phyloP scores from a whole-genome alignment of 352 stramenopile species.

The Globisporangium cystogenes region DNA sequence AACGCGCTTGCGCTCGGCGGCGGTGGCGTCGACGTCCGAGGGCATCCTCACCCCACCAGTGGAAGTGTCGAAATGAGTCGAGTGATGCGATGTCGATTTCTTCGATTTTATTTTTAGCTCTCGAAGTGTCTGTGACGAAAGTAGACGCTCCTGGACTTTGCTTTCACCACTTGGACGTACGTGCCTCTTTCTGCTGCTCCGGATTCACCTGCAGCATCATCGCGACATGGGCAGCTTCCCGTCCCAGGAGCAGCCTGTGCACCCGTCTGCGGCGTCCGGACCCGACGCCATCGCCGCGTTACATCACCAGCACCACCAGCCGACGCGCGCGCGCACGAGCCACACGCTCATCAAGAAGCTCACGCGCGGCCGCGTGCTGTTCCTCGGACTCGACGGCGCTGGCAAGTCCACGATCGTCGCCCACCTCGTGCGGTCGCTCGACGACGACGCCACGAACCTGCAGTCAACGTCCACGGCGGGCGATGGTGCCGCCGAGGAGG shows the following conservation, averaged over 20 bases:
- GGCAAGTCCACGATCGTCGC: constrained; percentile 58
- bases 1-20: constrained; percentile 3
- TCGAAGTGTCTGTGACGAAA: no score
- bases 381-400: constrained; percentile 49
- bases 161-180: no score
- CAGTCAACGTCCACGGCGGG: constrained; percentile 6
- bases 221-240: constrained; percentile 39
- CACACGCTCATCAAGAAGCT: constrained; percentile 29
- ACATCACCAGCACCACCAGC: neutral
- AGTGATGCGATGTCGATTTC: no score
- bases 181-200: no score
- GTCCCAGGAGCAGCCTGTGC: constrained; percentile 23
- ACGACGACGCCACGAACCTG: constrained; percentile 14
- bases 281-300: neutral
- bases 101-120: no score
- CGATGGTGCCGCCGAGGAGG: constrained; percentile 1
- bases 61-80: no score
- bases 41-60: constrained; percentile 3
- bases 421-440: constrained; percentile 22
- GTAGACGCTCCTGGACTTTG: no score
- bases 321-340: constrained; percentile 17
- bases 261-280: neutral
- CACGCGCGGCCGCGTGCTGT: constrained; percentile 30
- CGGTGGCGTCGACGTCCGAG: constrained; percentile 5
- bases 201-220: no score